Conservation (phyloP, 2,329 filamentous ascomycete species). For the Mycosphaerella arachidis region DNA sequence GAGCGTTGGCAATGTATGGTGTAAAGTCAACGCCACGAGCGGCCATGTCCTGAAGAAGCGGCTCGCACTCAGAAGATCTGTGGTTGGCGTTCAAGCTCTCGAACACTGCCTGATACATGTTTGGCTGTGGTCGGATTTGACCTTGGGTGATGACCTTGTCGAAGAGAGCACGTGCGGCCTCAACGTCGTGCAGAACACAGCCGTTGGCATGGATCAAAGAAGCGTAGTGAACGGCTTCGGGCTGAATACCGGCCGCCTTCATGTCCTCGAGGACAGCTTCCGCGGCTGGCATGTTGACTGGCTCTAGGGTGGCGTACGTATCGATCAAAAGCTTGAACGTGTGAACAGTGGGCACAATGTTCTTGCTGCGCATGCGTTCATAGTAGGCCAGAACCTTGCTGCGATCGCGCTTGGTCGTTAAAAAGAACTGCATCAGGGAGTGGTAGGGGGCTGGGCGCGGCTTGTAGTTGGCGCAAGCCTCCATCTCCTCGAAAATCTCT, state of each 20-base stretch:
- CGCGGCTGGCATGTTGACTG: slow-evolving; percentile 80
- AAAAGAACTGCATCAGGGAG: slow-evolving; percentile 99
- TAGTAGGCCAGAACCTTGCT: slow-evolving; percentile 91
- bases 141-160: slow-evolving; percentile 69
- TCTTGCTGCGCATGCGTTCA: slow-evolving; percentile 82
- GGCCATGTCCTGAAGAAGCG: slow-evolving; percentile 72
- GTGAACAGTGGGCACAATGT: slow-evolving; percentile 87
- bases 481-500: slow-evolving; percentile 98
- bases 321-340: slow-evolving; percentile 98
- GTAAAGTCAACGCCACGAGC: slow-evolving; percentile 74
- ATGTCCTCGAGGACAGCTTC: slow-evolving; percentile 79
- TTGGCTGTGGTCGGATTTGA: slow-evolving; percentile 69
- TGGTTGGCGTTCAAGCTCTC: slow-evolving; percentile 97
- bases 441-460: slow-evolving; percentile 96
- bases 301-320: slow-evolving; percentile 88
- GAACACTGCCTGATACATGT: slow-evolving; percentile 93
- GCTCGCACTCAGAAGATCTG: slow-evolving; percentile 64
- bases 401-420: slow-evolving; percentile 95
- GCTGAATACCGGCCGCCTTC: slow-evolving; percentile 64
- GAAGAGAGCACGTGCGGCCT: slow-evolving; percentile 75
- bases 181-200: slow-evolving; percentile 88
- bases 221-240: slow-evolving; percentile 92
- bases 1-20: slow-evolving; percentile 94
- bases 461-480: slow-evolving; percentile 98
- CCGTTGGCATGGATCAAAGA: slow-evolving; percentile 94